Evolutionary conservation across 768 basidiomycete genomes (phyloP), one percentile per base, ranked within the genome.

Genomic region (Coprinopsis sp.): DNA sequence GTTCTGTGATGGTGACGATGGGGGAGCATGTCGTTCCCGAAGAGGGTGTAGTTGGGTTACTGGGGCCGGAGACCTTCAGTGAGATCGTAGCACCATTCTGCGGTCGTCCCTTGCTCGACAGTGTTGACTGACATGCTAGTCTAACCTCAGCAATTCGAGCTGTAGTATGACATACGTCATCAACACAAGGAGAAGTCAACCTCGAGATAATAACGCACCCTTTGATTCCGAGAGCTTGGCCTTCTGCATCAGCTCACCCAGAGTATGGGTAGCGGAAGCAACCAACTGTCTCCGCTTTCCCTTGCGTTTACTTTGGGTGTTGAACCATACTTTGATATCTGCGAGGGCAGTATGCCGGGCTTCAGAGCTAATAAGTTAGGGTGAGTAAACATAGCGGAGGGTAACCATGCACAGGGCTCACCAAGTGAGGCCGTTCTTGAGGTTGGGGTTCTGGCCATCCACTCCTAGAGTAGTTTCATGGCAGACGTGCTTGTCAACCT

Each of bases 361-460:
- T 12, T 74, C 66, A 18, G 64, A 59, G 29, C 82, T 84, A 7
- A 29, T 6, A 36, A 13, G 21, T 33, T 27, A 4, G 37, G 16
- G 7, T 29, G 18, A 53, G 19, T 43, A 30, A 14, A 18, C 33
- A n/a, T n/a, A n/a, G n/a, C n/a, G n/a, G n/a, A n/a, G n/a, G n/a
- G n/a, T n/a, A 23, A 36, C 1, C n/a, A 68, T 14, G 27, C 6
- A n/a, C 12, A 5, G n/a, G 28, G 34, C 81, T 44, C 57, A 86
- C 85, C 85, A 66, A 22, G 58, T 53, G 47, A 81, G 74, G 1
- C 60, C 62, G 1, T 73, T 67, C 51, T 79, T 82, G 38, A 79
- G 63, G 54, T 87, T 87, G 1, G 82, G 75, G 47, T 81, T 84
- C 56, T 86, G 83, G 0, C 86, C 86, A 46, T 88, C 84, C 16